Evolutionary conservation across 2,329 filamentous ascomycete species (phyloP).

Genomic region (Neofusicoccum kwambonambiense): DNA sequence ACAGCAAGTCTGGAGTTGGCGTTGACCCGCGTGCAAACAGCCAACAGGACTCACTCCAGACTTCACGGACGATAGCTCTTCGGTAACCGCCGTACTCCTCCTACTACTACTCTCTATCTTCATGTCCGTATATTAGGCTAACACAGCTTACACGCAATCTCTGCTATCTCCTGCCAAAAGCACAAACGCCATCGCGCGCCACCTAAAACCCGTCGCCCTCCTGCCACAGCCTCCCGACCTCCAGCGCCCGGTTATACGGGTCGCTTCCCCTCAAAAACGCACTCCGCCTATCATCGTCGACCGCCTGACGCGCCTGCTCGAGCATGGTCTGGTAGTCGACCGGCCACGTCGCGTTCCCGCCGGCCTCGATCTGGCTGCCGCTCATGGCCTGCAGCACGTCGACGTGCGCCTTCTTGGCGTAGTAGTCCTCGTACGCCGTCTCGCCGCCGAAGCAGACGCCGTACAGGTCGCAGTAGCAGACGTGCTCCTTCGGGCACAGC

Average conservation of each 20-base stretch:
- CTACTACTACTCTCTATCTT: no score
- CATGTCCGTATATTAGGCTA: background rate
- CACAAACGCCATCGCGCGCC: background rate
- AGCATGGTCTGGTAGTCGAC: background rate
- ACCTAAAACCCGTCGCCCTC: conserved; percentile 49
- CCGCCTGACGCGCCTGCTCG: conserved; percentile 32
- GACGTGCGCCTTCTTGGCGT: conserved; percentile 37
- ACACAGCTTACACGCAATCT: background rate
- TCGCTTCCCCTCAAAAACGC: conserved; percentile 49
- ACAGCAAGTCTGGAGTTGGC: background rate
- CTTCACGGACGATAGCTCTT: no score
- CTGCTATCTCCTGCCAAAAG: background rate
- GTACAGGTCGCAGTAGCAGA: conserved; percentile 59
- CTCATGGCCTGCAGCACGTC: conserved; percentile 36
- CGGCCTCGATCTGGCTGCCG: conserved; percentile 33
- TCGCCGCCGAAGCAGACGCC: conserved; percentile 55
- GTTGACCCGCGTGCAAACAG: no score
- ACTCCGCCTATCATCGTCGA: conserved; percentile 37
- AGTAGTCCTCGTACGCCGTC: conserved; percentile 44
- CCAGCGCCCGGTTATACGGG: conserved; percentile 46
- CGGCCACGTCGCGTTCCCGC: conserved; percentile 23
- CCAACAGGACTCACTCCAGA: no score
- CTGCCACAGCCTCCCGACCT: conserved; percentile 50
- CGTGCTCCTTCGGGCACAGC: conserved; percentile 46
- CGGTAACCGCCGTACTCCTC: no score